Conservation (phyloP, 768 basidiomycete genomes). For the Boletus rubroflammeus region DNA sequence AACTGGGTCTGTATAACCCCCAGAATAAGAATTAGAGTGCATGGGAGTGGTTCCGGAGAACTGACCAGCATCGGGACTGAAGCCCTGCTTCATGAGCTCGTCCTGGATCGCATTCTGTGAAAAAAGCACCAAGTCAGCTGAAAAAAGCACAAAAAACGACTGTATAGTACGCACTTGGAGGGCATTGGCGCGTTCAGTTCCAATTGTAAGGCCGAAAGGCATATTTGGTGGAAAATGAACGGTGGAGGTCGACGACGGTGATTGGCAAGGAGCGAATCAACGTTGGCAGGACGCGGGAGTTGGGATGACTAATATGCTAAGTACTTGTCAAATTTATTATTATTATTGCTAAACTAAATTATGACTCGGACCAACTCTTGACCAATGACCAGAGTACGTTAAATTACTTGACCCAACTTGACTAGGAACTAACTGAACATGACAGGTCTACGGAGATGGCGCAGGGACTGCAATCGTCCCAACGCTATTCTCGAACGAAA, state of each 20-base stretch:
- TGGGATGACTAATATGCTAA: slow-evolving; percentile 28
- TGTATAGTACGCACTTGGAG: slow-evolving; percentile 52
- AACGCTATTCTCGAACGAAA: not conserved
- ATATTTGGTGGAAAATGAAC: slow-evolving; percentile 34
- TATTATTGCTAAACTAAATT: not conserved
- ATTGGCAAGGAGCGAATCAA: slow-evolving; percentile 28
- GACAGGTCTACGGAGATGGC: not conserved
- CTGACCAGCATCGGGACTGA: slow-evolving; percentile 72
- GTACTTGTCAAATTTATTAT: slow-evolving; percentile 6
- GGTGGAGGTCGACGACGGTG: slow-evolving; percentile 22
- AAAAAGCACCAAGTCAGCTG: slow-evolving; percentile 12
- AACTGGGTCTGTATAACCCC: slow-evolving; percentile 57
- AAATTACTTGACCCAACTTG: not conserved
- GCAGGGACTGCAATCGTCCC: not conserved
- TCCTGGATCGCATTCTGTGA: slow-evolving; percentile 71
- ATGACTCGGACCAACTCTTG: not conserved
- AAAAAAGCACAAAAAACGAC: slow-evolving; percentile 9
- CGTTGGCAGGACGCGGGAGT: slow-evolving; percentile 14
- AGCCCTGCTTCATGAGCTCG: slow-evolving; percentile 73
- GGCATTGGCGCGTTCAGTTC: slow-evolving; percentile 68
- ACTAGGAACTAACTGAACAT: not conserved
- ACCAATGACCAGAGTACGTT: not conserved
- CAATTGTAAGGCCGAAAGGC: slow-evolving; percentile 75
- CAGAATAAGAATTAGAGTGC: slow-evolving; percentile 9
- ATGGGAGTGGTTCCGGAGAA: slow-evolving; percentile 10